Conservation (phyloP, 2,329 filamentous ascomycete species). For the Pseudocercospora fijiensis region DNA sequence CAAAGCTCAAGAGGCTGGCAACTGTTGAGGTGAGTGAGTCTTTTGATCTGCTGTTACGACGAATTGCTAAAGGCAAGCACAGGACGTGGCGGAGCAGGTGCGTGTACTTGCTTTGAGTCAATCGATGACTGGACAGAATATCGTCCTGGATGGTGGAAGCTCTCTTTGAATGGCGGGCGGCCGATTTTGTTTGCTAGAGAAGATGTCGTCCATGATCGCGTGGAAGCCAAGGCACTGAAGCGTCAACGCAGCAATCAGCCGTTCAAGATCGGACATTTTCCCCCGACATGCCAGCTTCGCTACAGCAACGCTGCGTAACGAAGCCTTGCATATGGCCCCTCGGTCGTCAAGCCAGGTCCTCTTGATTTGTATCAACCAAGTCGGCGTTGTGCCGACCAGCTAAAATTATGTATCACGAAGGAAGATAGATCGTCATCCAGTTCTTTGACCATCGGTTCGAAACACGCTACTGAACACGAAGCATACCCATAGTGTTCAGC, state of each 20-base stretch:
- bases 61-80: slow-evolving; percentile 13
- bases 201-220: neutral
- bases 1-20: slow-evolving; percentile 52
- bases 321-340: neutral
- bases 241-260: neutral
- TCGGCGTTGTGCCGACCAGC: neutral
- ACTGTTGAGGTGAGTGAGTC: slow-evolving; percentile 51
- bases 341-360: neutral
- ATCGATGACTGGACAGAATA: slow-evolving; percentile 55
- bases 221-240: neutral
- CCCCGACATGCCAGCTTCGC: slow-evolving; percentile 3
- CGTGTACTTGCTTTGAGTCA: slow-evolving; percentile 51
- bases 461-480: neutral
- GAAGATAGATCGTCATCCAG: neutral
- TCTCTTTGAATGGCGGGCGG: slow-evolving; percentile 16
- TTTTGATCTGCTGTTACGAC: neutral
- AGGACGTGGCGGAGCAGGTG: slow-evolving; percentile 57
- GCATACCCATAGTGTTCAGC: neutral
- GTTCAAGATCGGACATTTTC: neutral
- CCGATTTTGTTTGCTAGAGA: neutral
- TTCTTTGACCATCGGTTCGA: neutral
- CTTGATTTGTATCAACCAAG: neutral
- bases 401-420: slow-evolving; percentile 1
- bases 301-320: slow-evolving; percentile 8
- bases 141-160: slow-evolving; percentile 48